These are phyloP conservation scores for Fraxinus nigra DNA, from an alignment of 305 asterid genomes.

Conservation along the genomic window DNA sequence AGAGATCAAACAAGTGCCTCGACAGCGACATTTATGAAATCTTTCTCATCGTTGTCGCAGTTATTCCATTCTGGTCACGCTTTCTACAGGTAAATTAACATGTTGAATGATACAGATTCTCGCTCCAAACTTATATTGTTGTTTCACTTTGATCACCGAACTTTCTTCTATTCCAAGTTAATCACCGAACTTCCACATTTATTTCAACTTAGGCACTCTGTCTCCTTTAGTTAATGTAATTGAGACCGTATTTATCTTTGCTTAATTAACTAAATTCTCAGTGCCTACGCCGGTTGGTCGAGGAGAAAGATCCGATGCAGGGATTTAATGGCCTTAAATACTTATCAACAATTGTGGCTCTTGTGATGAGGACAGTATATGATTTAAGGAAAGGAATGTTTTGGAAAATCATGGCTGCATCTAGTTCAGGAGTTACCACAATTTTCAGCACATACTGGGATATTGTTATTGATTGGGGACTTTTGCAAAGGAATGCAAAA, in stretches of 20 bases:
- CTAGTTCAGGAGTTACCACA: conserved; percentile 67
- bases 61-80: conserved; percentile 77
- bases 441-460: conserved; percentile 74
- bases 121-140: not conserved
- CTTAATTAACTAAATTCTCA: conserved; percentile 9
- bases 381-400: conserved; percentile 24
- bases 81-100: conserved; percentile 53
- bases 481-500: conserved; percentile 44
- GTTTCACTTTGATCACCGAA: not conserved
- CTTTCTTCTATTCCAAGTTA: not conserved
- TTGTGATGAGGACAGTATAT: conserved; percentile 59
- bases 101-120: not conserved
- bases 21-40: conserved; percentile 24
- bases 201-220: not conserved
- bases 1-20: conserved; percentile 41
- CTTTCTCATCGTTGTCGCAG: conserved; percentile 47
- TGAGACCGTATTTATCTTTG: not conserved
- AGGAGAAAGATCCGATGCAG: conserved; percentile 49
- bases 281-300: conserved; percentile 66
- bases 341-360: conserved; percentile 67
- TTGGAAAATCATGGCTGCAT: conserved; percentile 53
- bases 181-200: not conserved
- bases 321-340: conserved; percentile 58
- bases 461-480: conserved; percentile 77
- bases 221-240: not conserved